Evolutionary conservation across 176 grass and related monocot species (phyloP), one percentile per base, ranked within the genome.

Genomic region (Paspalum notatum): DNA sequence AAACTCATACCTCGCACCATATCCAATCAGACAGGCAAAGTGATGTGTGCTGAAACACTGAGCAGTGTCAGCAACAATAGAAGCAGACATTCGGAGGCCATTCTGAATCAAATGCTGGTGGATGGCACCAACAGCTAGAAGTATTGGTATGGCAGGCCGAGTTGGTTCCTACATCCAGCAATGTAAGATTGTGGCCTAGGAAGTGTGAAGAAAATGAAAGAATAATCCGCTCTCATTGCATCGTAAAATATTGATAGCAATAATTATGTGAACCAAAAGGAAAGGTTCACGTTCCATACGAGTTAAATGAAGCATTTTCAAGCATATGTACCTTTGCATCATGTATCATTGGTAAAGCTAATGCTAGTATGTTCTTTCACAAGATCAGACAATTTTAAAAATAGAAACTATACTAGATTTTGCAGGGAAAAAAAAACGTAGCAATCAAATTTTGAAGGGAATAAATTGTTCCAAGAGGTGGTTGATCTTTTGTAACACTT

Each of bases 91-190:
- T 21, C 93, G 86, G 53, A 99, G 86, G 49, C 97, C 97, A 86
- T 99, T 99, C 76, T 99, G 93, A 90, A 99, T 99, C 82, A 99
- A 89, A 93, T 99, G 93, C 80, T 99, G 97, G 73, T 99, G 97
- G 65, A 99, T 91, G 81, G 91, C 89, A 80, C 97, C 97, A 79
- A 99, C 93, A 86, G 97, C 97, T 86, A 99, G 67, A 81, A 99
- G 92, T 88, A 96, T 93, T 59, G 97, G 97, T 21, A 99, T 95
- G 53, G 97, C 93, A 78, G 97, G 97, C 47, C 80, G 88, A 80
- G 93, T 99, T 69, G 97, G 93, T 91, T 93, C 89, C 97, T 99
- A 74, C 62, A 77, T 77, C 21, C 72, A 79, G 45, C 14, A 80
- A 71, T 71, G 56, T 72, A 78, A 48, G 14, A 65, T 47, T 85